These are phyloP conservation scores for Taxawa tesnikishii DNA, from an alignment of 2,329 filamentous ascomycete species.

Conservation along the genomic window DNA sequence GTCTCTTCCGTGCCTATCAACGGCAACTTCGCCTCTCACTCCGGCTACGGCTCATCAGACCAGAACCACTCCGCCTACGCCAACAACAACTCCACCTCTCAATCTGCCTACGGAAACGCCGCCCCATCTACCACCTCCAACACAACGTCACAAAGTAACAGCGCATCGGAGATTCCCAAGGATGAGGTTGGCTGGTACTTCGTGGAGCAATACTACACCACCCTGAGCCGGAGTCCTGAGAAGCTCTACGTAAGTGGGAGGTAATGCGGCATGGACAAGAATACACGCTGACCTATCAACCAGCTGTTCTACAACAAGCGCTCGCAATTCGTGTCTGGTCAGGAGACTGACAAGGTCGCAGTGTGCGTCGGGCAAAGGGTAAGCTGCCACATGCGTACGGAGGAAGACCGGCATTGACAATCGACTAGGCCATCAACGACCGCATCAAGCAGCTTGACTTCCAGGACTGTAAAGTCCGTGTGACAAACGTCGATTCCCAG, in stretches of 20 bases:
- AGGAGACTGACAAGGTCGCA: conserved; percentile 76
- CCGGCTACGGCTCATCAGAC: conserved; percentile 25
- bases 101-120: conserved; percentile 10
- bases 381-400: conserved; percentile 23
- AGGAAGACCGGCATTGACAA: conserved; percentile 8
- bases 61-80: conserved; percentile 18
- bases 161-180: conserved; percentile 46
- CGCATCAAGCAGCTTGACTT: conserved; percentile 88
- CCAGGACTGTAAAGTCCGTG: conserved; percentile 95
- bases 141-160: conserved; percentile 12
- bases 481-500: conserved; percentile 96
- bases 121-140: conserved; percentile 8
- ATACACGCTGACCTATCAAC: conserved; percentile 2
- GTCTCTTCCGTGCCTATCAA: conserved; percentile 29
- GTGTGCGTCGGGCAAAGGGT: conserved; percentile 84
- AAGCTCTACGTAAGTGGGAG: conserved; percentile 59
- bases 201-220: conserved; percentile 98
- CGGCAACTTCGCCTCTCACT: conserved; percentile 33
- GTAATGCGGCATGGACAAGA: neutral
- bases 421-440: conserved; percentile 69
- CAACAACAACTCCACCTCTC: conserved; percentile 14
- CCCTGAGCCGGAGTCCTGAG: conserved; percentile 83
- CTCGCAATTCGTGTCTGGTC: conserved; percentile 87
- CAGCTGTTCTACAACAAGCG: conserved; percentile 89
- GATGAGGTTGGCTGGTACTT: conserved; percentile 99